phyloP scores from a whole-genome alignment of 2,329 filamentous ascomycete genomes.

The Zymoseptoria tritici region DNA sequence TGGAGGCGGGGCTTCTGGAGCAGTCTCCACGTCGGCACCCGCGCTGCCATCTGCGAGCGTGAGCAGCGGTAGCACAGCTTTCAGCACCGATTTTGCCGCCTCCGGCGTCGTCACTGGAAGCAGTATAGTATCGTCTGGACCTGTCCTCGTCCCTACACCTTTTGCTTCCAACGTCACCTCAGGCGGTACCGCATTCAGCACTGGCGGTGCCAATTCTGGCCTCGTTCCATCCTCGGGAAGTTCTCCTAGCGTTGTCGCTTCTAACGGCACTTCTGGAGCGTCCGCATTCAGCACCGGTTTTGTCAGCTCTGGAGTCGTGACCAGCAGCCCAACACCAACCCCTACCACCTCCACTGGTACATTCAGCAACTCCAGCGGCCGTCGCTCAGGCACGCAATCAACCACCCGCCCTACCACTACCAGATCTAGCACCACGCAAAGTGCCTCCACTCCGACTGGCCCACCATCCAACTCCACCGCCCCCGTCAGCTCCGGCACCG shows the following conservation, averaged over 20 bases:
- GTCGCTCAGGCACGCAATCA: constrained; percentile 4
- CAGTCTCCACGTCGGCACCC: constrained; percentile 9
- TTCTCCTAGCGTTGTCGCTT: constrained; percentile 7
- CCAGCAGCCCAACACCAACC: neutral
- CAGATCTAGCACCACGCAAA: neutral
- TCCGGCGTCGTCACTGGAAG: constrained; percentile 14
- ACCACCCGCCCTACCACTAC: neutral
- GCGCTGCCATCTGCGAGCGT: constrained; percentile 5
- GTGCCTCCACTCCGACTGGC: neutral
- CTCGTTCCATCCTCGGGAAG: constrained; percentile 4
- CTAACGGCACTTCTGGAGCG: neutral
- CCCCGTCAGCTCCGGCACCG: neutral
- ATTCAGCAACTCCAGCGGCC: constrained; percentile 7
- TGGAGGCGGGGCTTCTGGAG: constrained; percentile 11
- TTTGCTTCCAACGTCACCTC: neutral
- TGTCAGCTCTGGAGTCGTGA: neutral
- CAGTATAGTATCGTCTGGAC: constrained; percentile 6
- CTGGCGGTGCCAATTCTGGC: constrained; percentile 1
- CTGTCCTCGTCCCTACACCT: constrained; percentile 5
- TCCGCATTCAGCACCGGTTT: constrained; percentile 2
- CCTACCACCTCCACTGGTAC: constrained; percentile 4
- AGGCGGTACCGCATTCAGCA: neutral
- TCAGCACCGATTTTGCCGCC: constrained; percentile 10
- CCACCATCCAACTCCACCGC: neutral
- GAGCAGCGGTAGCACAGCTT: neutral